Conservation (phyloP, 768 basidiomycete species). For the Steccherinum ochraceum region DNA sequence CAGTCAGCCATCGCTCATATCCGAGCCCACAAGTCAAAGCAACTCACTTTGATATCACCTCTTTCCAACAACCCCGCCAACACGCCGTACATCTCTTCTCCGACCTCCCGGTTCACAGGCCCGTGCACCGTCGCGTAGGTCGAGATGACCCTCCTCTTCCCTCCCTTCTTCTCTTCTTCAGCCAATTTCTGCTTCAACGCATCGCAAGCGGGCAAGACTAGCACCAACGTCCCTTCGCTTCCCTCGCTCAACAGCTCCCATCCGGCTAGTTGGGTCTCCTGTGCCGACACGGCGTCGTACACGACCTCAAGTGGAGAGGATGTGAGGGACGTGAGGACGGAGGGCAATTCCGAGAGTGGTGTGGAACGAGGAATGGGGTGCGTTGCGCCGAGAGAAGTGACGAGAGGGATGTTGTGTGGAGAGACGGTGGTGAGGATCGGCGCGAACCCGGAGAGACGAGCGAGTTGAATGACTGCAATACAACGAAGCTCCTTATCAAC, state of each 20-base stretch:
- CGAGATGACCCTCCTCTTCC: neutral
- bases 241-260: constrained; percentile 10
- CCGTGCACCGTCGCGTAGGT: neutral
- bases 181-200: neutral
- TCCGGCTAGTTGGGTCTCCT: constrained; percentile 9
- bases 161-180: neutral
- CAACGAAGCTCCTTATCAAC: neutral
- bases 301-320: constrained; percentile 10
- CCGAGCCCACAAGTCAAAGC: too few relatives aligned
- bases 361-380: constrained; percentile 14
- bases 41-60: constrained; percentile 16
- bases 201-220: neutral
- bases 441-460: constrained; percentile 16
- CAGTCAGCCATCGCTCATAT: too few relatives aligned
- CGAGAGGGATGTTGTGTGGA: constrained; percentile 10
- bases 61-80: constrained; percentile 12
- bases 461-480: constrained; percentile 19
- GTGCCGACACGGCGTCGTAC: constrained; percentile 11
- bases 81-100: constrained; percentile 10
- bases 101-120: constrained; percentile 7
- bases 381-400: constrained; percentile 19
- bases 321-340: constrained; percentile 7
- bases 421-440: constrained; percentile 12
- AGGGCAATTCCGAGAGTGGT: constrained; percentile 1
- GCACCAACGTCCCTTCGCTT: neutral